A percentile compares a stretch with the other conserved stretches of the same genome.
phyloP scores from a whole-genome alignment of 108 stramenopile species.

The Nitzschia putrida region DNA sequence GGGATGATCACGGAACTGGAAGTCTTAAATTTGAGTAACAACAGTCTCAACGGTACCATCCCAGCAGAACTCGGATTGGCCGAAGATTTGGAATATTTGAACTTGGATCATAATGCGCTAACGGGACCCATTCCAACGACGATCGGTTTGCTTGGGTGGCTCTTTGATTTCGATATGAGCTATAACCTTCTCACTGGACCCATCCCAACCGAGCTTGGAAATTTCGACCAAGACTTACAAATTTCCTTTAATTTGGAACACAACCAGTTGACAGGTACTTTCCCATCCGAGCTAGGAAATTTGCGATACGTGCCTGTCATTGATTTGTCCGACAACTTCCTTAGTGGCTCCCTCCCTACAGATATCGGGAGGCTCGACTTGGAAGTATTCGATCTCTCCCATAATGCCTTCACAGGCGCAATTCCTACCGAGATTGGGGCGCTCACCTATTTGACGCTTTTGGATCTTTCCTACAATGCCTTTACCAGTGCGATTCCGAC shows the following conservation, averaged over 20 bases:
- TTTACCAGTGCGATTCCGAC: constrained; percentile 7
- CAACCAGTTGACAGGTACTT: constrained; percentile 24
- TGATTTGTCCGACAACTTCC: constrained; percentile 22
- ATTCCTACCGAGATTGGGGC: constrained; percentile 14
- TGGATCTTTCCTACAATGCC: constrained; percentile 14
- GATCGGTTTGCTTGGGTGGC: constrained; percentile 12
- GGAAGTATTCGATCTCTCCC: constrained; percentile 8
- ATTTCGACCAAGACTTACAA: constrained; percentile 8
- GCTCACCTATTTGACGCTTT: constrained; percentile 7
- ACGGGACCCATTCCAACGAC: constrained; percentile 45
- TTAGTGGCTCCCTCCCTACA: constrained; percentile 15
- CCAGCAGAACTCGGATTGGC: constrained; percentile 23
- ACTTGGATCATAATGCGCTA: constrained; percentile 32
- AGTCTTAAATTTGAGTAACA: constrained; percentile 44
- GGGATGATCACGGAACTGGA: constrained; percentile 9
- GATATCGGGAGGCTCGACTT: constrained; percentile 13
- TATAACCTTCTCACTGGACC: constrained; percentile 48
- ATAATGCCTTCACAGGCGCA: constrained; percentile 1
- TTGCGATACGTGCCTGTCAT: constrained; percentile 21
- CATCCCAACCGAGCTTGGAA: constrained; percentile 55
- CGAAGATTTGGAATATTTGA: neutral
- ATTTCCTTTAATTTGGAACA: constrained; percentile 24
- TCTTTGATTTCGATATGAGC: constrained; percentile 43
- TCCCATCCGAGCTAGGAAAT: constrained; percentile 26
- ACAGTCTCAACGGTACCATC: constrained; percentile 49